Evolutionary conservation across 768 basidiomycete genomes (phyloP), one percentile per base, ranked within the genome.

Genomic region (Phanerochaete sordida): DNA sequence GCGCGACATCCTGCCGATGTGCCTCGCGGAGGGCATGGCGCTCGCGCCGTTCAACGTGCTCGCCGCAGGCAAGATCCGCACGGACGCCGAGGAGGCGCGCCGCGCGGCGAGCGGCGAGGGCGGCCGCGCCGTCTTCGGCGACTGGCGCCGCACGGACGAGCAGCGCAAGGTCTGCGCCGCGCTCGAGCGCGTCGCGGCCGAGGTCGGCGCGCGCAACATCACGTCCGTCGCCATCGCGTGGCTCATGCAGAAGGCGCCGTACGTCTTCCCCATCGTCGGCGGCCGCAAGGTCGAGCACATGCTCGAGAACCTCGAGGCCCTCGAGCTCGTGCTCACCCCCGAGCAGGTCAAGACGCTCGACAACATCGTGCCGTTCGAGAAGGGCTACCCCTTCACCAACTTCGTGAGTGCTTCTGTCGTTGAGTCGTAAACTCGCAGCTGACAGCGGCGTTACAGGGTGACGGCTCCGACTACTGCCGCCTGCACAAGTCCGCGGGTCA

Each of bases 181-280:
- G 0, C 71, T 84, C 24, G 81, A 81, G 64, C 76, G 80, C 57
- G 77, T 86, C 15, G 82, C 83, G 1, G 64, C 64, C 15, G 77
- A 84, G 63, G 72, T 84, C 7, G 83, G 82, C 1, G 76, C 77
- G 2, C 74, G 79, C 64, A 69, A 70, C 51, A 74, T 85, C 62
- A 78, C 77, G 7, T 71, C 83, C 26, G 80, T 83, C 3, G 81
- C 81, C 11, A 79, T 85, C 60, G 80, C 81, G 19, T 84, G 83
- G 59, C 70, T 84, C 9, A 71, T 84, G 70, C 79, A 82, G 44
- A 85, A 84, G 67, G 73, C 78, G 3, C 77, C 79, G 0, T 82
- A 75, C 54, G 80, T 82, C 0, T 83, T 84, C 70, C 81, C 81
- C 0, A 73, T 83, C 59, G 67, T 83, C 26, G 81, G 81, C 2